Evolutionary conservation across 352 stramenopile species (phyloP), one percentile per base, ranked within the genome.

Genomic region (Blastocystis sp.): DNA sequence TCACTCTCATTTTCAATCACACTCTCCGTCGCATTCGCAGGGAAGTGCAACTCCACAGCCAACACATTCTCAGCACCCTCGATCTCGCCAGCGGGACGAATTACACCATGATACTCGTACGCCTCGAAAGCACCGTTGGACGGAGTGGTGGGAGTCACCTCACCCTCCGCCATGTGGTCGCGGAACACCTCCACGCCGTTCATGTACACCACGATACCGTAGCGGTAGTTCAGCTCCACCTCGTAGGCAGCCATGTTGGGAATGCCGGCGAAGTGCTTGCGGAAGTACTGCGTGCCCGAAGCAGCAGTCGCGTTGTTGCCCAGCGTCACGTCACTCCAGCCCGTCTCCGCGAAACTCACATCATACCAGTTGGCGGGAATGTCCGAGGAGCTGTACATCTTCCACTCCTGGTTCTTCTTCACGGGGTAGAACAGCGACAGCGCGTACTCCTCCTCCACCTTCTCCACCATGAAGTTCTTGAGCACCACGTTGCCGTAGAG

Each of bases 11-110:
- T n/a, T n/a, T n/a, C n/a, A n/a, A 29, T 66, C 60, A 66, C n/a
- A n/a, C n/a, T n/a, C 50, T 67, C 33, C 29, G 19, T 35, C 37
- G 66, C 66, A 19, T 33, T 26, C 24, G 51, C 33, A 9, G 31
- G 26, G 31, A 70, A 70, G 55, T 80, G 69, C 24, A 80, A 37
- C 37, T 80, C 69, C 16, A 80, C 69, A 62, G 69, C 69, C 45
- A 80, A 41, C 35, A 80, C 31, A 37, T 35, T 35, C 21, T 62
- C 19, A 21, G 37, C 21, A 21, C 24, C 16, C 16, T 26, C 69
- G 2, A 62, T 55, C 61, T 85, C 74, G 12, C 39, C 12, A 9
- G 66, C 26, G 24, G 66, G 50, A 19, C 69, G 69, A 35, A 80
- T 80, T 2, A 61, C 0, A n/a, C 69, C 69, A 62, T 37, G 69